Base-by-base conservation (phyloP, 2,329 filamentous ascomycete genomes). In the Ceratocystis cacaofunesta region DNA sequence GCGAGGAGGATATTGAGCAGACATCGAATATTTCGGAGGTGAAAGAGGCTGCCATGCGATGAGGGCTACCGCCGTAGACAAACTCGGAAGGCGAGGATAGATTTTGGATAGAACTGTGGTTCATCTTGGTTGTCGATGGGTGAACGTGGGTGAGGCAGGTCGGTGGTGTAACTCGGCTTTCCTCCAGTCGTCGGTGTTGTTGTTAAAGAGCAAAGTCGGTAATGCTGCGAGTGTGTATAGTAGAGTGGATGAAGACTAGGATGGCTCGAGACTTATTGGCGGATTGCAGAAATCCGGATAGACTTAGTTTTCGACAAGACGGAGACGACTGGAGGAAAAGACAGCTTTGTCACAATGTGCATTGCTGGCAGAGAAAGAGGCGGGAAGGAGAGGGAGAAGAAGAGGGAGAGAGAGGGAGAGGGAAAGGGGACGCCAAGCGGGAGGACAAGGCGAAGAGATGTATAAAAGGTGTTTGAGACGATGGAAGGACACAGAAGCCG, bases 1-100 rank as follows among this genome's bases (percentile, higher is more conserved):
- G 84, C 79, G 90, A 77, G 52, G 87, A 86, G 67, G 85, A 82
- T 73, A 82, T 83, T 10, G 66, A 62, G 25, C 55, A 61, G 41
- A 10, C 19, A 30, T 67, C 63, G 5, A 62, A 67, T 17, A 62
- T 30, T 7, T 57, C 48, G 8, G 66, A 67, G n/a, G 48, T 50
- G n/a, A 57, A 52, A 7, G 44, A 66, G 19, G 61, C 50, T 43
- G 61, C 44, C 36, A 66, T 66, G 17, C 41, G 61, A 22, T 63
- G 28, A 22, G 65, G 60, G 10, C 46, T 63, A 19, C 36, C 32
- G 46, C 52, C 69, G 68, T 77, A 75, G 70, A 76, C 73, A 69
- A 75, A 74, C 74, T 77, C 76, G 73, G 78, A 79, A 74, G 77
- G 76, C 76, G 81, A 78, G 75, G 80, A 81, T 73, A 28, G 17